Evolutionary conservation across 768 basidiomycete species (phyloP).

Genomic region (Serendipita vermifera): DNA sequence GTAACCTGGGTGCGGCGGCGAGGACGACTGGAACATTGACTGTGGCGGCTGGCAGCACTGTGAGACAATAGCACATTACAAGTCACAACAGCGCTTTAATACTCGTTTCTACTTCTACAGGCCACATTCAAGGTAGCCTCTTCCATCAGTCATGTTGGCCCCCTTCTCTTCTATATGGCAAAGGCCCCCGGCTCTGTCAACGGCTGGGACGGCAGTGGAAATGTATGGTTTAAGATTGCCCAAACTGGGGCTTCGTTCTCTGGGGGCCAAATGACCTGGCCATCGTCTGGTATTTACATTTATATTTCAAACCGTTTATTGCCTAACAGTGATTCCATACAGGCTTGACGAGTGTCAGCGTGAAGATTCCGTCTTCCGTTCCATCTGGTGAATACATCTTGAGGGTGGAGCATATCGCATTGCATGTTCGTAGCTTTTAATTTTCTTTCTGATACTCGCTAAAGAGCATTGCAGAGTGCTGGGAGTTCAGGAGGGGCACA

Average conservation of each 20-base stretch:
- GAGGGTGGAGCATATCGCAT: constrained; percentile 11
- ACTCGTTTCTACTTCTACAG: background rate
- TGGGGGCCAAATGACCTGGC: background rate
- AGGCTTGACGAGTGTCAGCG: background rate
- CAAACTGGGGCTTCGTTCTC: constrained; percentile 7
- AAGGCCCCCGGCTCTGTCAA: constrained; percentile 1
- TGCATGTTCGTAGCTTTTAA: background rate
- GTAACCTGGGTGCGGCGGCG: constrained; percentile 4
- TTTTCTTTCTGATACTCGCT: background rate
- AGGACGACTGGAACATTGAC: constrained; percentile 8
- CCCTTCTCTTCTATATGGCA: constrained; percentile 3
- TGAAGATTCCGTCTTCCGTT: constrained; percentile 12
- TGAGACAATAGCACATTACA: no score
- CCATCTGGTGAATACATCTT: constrained; percentile 13
- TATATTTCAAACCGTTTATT: background rate
- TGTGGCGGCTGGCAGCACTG: constrained; percentile 5
- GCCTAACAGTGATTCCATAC: background rate
- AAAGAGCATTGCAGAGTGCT: background rate
- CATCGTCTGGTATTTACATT: background rate
- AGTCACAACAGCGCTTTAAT: background rate
- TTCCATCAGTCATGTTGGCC: constrained; percentile 11
- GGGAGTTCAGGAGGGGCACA: background rate
- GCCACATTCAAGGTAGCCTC: background rate
- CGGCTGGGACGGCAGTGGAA: constrained; percentile 9
- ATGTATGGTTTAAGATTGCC: constrained; percentile 5